Conservation (phyloP, 495 filamentous ascomycete species). For the Aspergillus panamensis region DNA sequence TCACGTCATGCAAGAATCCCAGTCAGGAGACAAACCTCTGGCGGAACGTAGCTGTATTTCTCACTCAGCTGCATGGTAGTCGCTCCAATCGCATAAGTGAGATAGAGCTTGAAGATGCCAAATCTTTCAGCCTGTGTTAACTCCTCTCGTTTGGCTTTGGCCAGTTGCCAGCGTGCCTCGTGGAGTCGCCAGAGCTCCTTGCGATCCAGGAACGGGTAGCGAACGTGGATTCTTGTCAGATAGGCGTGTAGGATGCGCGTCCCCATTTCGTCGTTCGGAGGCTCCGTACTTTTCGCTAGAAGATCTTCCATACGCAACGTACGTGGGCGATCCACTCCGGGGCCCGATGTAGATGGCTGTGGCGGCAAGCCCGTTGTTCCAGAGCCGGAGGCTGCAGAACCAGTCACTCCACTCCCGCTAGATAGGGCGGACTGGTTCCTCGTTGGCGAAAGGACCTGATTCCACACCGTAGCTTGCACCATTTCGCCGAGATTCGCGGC, state of each 20-base stretch:
- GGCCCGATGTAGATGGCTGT: slow-evolving; percentile 10
- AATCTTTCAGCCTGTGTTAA: slow-evolving; percentile 41
- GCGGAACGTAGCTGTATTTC: slow-evolving; percentile 42
- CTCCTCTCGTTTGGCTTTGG: slow-evolving; percentile 40
- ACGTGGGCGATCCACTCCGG: slow-evolving; percentile 19
- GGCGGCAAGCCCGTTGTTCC: slow-evolving; percentile 7
- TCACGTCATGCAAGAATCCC: neutral
- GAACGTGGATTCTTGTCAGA: slow-evolving; percentile 42
- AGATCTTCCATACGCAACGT: slow-evolving; percentile 38
- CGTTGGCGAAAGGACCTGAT: slow-evolving; percentile 42
- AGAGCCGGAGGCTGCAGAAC: neutral
- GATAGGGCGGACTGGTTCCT: slow-evolving; percentile 21
- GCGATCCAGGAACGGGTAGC: slow-evolving; percentile 52
- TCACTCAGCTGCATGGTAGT: slow-evolving; percentile 48
- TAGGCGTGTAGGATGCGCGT: slow-evolving; percentile 45
- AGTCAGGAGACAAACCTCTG: slow-evolving; percentile 28
- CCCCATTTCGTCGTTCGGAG: slow-evolving; percentile 49
- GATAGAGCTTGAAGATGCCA: slow-evolving; percentile 50
- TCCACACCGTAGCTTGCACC: slow-evolving; percentile 53
- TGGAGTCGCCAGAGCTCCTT: slow-evolving; percentile 44
- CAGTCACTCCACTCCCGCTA: neutral
- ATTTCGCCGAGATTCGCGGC: slow-evolving; percentile 51
- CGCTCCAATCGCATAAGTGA: slow-evolving; percentile 52
- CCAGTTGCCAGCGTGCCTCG: slow-evolving; percentile 41
- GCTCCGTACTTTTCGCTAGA: slow-evolving; percentile 42